Percentiles rank a stretch among this genome's conserved stretches.
Conservation (phyloP, 352 stramenopile species). For the Phytopythium aichiense region DNA sequence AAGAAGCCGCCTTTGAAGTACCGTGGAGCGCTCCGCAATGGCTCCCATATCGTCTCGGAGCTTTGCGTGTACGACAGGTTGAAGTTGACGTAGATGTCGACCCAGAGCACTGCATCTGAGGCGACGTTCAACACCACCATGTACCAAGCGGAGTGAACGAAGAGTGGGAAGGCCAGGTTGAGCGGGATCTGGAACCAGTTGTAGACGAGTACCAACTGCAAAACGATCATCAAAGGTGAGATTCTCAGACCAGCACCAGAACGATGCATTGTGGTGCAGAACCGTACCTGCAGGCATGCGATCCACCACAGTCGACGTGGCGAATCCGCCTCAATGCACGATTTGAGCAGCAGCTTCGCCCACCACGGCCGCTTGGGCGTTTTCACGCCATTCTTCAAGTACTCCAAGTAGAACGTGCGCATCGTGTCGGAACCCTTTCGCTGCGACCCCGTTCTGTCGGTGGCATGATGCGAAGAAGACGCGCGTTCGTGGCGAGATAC, state of each 20-base stretch:
- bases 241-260: constrained; percentile 13
- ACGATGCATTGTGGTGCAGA: neutral
- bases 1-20: constrained; percentile 22
- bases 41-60: constrained; percentile 25
- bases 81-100: constrained; percentile 42
- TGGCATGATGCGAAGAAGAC: neutral
- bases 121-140: constrained; percentile 19
- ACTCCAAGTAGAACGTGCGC: constrained; percentile 5
- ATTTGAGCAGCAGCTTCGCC: constrained; percentile 9
- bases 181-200: constrained; percentile 41
- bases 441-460: neutral
- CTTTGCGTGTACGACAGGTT: constrained; percentile 25
- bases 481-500: neutral
- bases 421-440: constrained; percentile 2
- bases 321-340: constrained; percentile 12
- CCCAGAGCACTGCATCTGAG: constrained; percentile 28
- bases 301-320: constrained; percentile 15
- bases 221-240: constrained; percentile 27
- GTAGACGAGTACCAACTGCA: constrained; percentile 25
- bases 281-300: constrained; percentile 12
- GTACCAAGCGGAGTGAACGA: constrained; percentile 17
- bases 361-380: constrained; percentile 10
- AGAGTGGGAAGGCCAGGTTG: constrained; percentile 34
- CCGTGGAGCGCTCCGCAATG: constrained; percentile 20
- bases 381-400: neutral